Conservation (phyloP, 805 yeast genomes). For the Candida incommunis region DNA sequence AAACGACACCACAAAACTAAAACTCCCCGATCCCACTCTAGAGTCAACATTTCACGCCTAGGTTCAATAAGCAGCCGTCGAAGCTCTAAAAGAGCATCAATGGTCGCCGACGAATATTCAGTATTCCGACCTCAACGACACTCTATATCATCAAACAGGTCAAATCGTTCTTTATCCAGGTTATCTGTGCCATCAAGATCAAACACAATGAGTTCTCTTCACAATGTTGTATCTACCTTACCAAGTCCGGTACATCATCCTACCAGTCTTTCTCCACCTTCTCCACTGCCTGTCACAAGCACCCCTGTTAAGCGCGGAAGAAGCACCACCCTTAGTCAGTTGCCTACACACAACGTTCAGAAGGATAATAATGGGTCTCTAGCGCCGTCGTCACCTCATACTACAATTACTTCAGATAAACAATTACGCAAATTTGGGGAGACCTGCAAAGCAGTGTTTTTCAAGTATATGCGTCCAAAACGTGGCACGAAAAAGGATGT, state of each 20-base stretch:
- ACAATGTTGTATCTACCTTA: not conserved
- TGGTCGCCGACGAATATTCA: conserved; percentile 1
- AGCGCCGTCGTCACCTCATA: conserved; percentile 18
- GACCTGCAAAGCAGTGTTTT: conserved; percentile 12
- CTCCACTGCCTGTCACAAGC: no score
- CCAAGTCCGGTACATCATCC: no score
- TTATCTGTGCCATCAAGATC: not conserved
- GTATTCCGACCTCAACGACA: conserved; percentile 3
- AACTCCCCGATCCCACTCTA: not conserved
- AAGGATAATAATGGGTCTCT: conserved; percentile 11
- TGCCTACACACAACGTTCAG: no score
- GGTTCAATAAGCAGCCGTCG: conserved; percentile 4
- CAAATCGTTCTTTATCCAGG: not conserved
- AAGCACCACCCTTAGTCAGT: no score
- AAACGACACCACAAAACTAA: not conserved
- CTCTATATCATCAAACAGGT: not conserved
- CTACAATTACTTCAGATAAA: conserved; percentile 18
- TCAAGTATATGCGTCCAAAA: not conserved
- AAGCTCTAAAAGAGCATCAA: conserved; percentile 3
- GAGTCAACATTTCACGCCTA: not conserved
- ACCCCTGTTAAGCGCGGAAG: no score
- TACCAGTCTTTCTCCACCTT: no score
- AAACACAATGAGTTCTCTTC: not conserved
- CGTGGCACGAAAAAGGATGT: not conserved
- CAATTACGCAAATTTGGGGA: conserved; percentile 3